Conservation (phyloP, 495 filamentous ascomycete species). For the Penicillium cataractarum region DNA sequence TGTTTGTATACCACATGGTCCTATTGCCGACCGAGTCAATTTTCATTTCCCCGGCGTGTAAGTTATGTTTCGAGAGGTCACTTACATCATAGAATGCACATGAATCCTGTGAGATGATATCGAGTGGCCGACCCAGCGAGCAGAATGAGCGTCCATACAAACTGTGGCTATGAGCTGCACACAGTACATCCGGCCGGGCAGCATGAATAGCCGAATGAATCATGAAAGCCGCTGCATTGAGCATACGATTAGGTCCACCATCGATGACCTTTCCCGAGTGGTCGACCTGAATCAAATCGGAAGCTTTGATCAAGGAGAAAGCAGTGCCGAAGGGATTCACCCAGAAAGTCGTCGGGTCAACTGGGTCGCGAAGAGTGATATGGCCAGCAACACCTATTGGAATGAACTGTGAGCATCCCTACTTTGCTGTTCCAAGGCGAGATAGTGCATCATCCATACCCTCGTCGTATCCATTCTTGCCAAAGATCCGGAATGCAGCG, state of each 20-base stretch:
- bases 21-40: conserved; percentile 37
- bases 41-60: not conserved
- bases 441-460: conserved; percentile 29
- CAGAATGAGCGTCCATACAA: conserved; percentile 73
- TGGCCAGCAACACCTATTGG: conserved; percentile 57
- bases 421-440: not conserved
- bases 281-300: conserved; percentile 73
- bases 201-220: conserved; percentile 70
- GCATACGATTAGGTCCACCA: conserved; percentile 60
- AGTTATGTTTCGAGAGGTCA: not conserved
- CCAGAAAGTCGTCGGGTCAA: conserved; percentile 73
- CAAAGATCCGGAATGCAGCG: conserved; percentile 71
- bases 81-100: conserved; percentile 66
- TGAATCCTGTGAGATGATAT: conserved; percentile 74
- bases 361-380: conserved; percentile 67
- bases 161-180: conserved; percentile 73
- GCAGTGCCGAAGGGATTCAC: conserved; percentile 79
- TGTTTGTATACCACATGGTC: conserved; percentile 65
- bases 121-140: conserved; percentile 64
- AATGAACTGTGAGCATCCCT: not conserved
- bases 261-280: conserved; percentile 67
- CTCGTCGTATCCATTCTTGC: conserved; percentile 68
- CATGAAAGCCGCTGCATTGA: conserved; percentile 72
- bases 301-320: conserved; percentile 69
- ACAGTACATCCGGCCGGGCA: conserved; percentile 71